Conservation (phyloP, 2,329 filamentous ascomycete species). For the Stromatinia cepivora region DNA sequence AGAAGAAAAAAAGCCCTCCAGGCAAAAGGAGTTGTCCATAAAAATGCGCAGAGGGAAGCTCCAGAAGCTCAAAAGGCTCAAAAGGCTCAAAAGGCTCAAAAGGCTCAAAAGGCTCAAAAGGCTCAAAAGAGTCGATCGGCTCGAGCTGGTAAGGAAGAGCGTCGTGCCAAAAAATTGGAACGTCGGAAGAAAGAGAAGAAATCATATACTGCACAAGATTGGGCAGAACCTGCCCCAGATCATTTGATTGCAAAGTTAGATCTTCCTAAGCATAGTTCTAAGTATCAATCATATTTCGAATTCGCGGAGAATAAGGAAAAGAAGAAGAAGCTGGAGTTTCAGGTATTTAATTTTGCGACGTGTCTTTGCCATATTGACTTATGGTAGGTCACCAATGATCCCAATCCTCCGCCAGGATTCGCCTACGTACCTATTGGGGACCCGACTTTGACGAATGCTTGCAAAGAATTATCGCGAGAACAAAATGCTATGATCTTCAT, state of each 20-base stretch:
- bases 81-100: slow-evolving; percentile 13
- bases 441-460: slow-evolving; percentile 58
- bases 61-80: not conserved
- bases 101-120: slow-evolving; percentile 1
- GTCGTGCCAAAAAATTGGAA: slow-evolving; percentile 35
- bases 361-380: slow-evolving; percentile 26
- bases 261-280: slow-evolving; percentile 44
- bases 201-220: slow-evolving; percentile 34
- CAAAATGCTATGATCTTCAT: slow-evolving; percentile 65
- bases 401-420: slow-evolving; percentile 58
- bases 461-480: slow-evolving; percentile 65
- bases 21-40: slow-evolving; percentile 1
- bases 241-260: slow-evolving; percentile 40
- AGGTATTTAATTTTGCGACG: slow-evolving; percentile 49
- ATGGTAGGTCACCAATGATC: slow-evolving; percentile 52
- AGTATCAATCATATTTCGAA: slow-evolving; percentile 64
- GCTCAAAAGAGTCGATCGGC: slow-evolving; percentile 13
- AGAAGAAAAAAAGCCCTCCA: slow-evolving; percentile 15
- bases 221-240: slow-evolving; percentile 37
- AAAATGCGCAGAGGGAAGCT: not conserved
- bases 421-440: slow-evolving; percentile 64
- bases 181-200: slow-evolving; percentile 37
- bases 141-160: slow-evolving; percentile 31
- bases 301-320: slow-evolving; percentile 64
- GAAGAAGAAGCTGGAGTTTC: slow-evolving; percentile 62